Evolutionary conservation across 176 grass and related monocot species (phyloP).

Genomic region (Tuctoria greenei): DNA sequence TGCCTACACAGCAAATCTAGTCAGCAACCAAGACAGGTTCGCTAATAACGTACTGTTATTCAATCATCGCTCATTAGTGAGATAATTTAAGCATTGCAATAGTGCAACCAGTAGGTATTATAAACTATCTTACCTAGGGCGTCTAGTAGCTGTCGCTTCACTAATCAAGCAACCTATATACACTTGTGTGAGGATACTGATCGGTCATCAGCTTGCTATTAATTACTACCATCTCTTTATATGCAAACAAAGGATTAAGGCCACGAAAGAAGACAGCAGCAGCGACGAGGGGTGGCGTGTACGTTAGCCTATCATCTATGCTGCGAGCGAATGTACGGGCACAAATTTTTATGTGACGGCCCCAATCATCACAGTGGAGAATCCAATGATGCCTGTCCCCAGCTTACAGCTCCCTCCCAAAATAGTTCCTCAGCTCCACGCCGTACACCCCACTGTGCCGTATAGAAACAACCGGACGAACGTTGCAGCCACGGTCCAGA

Average conservation of each 20-base stretch:
- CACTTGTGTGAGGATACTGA: neutral
- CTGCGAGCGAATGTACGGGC: slow-evolving; percentile 26
- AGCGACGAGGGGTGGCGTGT: slow-evolving; percentile 28
- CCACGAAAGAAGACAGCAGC: neutral
- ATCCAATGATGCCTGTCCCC: slow-evolving; percentile 47
- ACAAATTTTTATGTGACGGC: slow-evolving; percentile 20
- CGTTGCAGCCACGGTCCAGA: slow-evolving; percentile 22
- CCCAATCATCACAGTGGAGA: slow-evolving; percentile 52
- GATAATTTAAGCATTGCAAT: neutral
- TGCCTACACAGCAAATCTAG: neutral
- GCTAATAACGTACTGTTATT: neutral
- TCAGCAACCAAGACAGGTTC: neutral
- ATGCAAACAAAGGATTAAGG: too few species aligned
- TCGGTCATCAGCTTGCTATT: neutral
- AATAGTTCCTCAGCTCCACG: slow-evolving; percentile 7
- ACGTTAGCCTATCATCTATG: slow-evolving; percentile 24
- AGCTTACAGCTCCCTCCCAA: slow-evolving; percentile 2
- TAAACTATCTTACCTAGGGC: neutral
- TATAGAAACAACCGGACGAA: slow-evolving; percentile 28
- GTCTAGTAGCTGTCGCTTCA: slow-evolving; percentile 2
- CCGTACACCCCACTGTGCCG: slow-evolving; percentile 28
- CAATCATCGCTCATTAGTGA: neutral
- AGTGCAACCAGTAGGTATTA: neutral
- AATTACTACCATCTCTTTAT: too few species aligned
- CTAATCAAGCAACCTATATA: neutral